phyloP scores from a whole-genome alignment of 2,329 filamentous ascomycete species.

The Dothistroma pini region DNA sequence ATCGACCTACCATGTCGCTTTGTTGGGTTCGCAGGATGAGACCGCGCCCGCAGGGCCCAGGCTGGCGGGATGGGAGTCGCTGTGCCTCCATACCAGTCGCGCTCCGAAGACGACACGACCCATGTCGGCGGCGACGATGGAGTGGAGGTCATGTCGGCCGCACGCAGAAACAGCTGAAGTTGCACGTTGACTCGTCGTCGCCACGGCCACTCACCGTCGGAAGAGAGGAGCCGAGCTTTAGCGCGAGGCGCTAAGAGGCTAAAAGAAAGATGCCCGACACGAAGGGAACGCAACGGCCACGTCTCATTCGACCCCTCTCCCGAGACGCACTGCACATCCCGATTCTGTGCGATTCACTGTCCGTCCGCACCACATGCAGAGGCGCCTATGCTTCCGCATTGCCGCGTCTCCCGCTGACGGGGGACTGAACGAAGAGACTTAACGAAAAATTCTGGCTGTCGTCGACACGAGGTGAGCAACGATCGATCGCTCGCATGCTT shows the following conservation, averaged over 20 bases:
- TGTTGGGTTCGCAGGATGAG: conserved; percentile 10
- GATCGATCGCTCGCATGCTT: background rate
- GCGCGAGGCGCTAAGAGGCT: background rate
- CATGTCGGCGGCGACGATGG: background rate
- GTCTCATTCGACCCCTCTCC: background rate
- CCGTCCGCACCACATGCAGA: background rate
- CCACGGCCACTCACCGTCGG: background rate
- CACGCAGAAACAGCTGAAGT: background rate
- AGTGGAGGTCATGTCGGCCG: background rate
- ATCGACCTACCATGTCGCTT: conserved; percentile 14
- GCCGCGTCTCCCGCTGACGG: background rate
- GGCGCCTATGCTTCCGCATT: conserved; percentile 1
- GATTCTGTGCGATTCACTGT: background rate
- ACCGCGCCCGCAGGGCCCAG: conserved; percentile 8
- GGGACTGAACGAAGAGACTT: background rate
- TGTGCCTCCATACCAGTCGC: background rate
- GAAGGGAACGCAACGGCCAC: background rate
- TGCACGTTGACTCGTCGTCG: background rate
- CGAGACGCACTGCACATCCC: conserved; percentile 1
- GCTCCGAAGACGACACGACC: background rate
- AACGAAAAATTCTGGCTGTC: background rate
- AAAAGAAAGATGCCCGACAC: background rate
- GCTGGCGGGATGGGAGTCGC: background rate
- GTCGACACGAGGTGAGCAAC: background rate
- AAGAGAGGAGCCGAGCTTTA: background rate